A percentile compares a stretch with the other conserved stretches of the same genome.
phyloP scores from a whole-genome alignment of 768 basidiomycete genomes.

The Leccinum subtestaceum region DNA sequence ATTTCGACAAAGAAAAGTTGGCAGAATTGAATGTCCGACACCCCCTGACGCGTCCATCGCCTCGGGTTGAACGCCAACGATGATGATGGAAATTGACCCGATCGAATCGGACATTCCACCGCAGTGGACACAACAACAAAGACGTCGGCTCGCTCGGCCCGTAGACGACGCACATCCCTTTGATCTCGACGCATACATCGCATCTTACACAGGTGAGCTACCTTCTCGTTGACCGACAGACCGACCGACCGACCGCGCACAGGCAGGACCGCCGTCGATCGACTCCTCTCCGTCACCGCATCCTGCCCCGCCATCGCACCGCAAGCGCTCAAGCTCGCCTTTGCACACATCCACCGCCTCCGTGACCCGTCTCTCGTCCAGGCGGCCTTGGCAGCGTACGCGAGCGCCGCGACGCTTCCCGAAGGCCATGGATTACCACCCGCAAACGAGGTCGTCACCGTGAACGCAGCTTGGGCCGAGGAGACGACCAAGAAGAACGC shows the following conservation, averaged over 20 bases:
- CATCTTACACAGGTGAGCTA: constrained; percentile 48
- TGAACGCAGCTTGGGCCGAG: constrained; percentile 75
- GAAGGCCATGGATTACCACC: constrained; percentile 44
- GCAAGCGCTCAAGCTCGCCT: constrained; percentile 67
- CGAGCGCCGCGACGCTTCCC: constrained; percentile 36
- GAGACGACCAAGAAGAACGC: constrained; percentile 61
- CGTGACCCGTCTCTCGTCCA: constrained; percentile 67
- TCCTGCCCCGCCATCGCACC: constrained; percentile 66
- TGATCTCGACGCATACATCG: constrained; percentile 78
- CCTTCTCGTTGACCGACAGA: not conserved
- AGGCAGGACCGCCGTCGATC: constrained; percentile 78
- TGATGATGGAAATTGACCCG: constrained; percentile 31
- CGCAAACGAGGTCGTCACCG: constrained; percentile 43
- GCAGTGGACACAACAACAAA: constrained; percentile 8
- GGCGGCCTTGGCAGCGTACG: constrained; percentile 50
- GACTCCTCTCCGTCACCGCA: constrained; percentile 65
- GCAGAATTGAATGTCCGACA: not conserved
- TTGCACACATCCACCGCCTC: constrained; percentile 60
- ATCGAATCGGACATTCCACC: constrained; percentile 26
- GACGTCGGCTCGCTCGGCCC: constrained; percentile 35
- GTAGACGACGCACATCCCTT: constrained; percentile 84
- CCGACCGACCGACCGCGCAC: not conserved
- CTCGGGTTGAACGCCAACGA: not conserved
- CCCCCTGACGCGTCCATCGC: constrained; percentile 3
- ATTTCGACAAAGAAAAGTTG: rapidly evolving